Conservation (phyloP, 176 grass and related monocot genomes). For the Coix lacrymajobi region DNA sequence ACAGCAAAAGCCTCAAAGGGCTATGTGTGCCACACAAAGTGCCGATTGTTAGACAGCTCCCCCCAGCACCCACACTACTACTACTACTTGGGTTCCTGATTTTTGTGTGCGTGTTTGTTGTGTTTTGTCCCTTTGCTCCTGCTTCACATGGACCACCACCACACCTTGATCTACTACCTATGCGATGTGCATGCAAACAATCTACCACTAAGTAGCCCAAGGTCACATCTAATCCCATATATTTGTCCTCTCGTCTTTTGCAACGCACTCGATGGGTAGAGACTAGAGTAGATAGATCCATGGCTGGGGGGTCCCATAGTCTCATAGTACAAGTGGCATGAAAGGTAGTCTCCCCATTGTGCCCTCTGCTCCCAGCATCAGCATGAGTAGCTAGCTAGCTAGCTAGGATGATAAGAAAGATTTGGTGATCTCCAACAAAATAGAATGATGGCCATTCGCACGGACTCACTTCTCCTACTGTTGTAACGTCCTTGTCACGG, state of each 20-base stretch:
- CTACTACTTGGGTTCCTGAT: slow-evolving; percentile 11
- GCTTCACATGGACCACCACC: slow-evolving; percentile 27
- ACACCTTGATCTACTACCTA: neutral
- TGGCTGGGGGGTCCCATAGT: slow-evolving; percentile 24
- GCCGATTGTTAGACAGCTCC: slow-evolving; percentile 29
- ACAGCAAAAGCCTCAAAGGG: slow-evolving; percentile 31
- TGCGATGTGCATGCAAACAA: neutral
- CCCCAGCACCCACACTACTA: slow-evolving; percentile 8
- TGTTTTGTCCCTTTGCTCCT: neutral
- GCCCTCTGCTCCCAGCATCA: slow-evolving; percentile 23
- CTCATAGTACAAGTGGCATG: slow-evolving; percentile 25
- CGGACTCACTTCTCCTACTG: neutral
- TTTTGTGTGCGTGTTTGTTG: neutral
- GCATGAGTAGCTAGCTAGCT: neutral
- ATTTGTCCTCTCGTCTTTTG: slow-evolving; percentile 13
- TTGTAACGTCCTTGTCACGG: slow-evolving; percentile 10
- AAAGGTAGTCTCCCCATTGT: slow-evolving; percentile 1
- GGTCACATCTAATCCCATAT: slow-evolving; percentile 47
- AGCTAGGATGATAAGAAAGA: slow-evolving; percentile 20
- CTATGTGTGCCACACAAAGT: neutral
- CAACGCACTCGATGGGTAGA: neutral
- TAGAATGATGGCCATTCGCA: neutral
- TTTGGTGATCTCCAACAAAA: neutral
- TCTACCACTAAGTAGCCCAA: slow-evolving; percentile 25
- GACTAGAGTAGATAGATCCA: neutral